A percentile compares a stretch with the other conserved stretches of the same genome.
phyloP scores from a whole-genome alignment of 805 yeast genomes.

The Kluyveromyces dobzhanskii region DNA sequence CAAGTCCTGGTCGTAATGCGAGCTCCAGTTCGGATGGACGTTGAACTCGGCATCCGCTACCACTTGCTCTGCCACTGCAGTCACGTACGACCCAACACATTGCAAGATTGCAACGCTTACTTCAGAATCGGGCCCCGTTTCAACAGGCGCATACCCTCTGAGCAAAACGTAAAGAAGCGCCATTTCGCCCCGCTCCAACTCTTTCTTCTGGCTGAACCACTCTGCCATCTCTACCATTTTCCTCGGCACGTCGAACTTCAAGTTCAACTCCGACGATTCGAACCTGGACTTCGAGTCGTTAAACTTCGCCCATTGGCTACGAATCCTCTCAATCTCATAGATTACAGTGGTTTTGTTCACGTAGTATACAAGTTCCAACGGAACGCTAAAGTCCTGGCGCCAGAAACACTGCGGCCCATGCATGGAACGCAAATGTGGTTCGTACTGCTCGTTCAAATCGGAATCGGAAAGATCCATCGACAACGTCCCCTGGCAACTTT shows the following conservation, averaged over 20 bases:
- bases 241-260: not conserved
- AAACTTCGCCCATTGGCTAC: not conserved
- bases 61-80: constrained; percentile 7
- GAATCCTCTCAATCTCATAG: constrained; percentile 11
- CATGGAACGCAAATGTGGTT: constrained; percentile 4
- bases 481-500: constrained; percentile 9
- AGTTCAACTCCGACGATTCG: not conserved
- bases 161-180: constrained; percentile 6
- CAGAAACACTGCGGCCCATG: constrained; percentile 13
- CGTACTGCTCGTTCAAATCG: constrained; percentile 7
- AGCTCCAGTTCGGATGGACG: constrained; percentile 18
- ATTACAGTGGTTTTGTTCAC: constrained; percentile 9
- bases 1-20: constrained; percentile 10
- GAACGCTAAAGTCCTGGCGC: constrained; percentile 8
- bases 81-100: constrained; percentile 14
- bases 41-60: constrained; percentile 6
- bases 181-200: too few relatives aligned
- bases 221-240: not conserved
- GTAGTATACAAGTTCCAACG: constrained; percentile 10
- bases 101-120: constrained; percentile 2
- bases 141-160: constrained; percentile 11
- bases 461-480: constrained; percentile 9
- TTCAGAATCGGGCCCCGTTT: not conserved
- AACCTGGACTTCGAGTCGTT: not conserved
- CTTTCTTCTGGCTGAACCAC: constrained; percentile 1